Base-by-base conservation (phyloP, 2,329 filamentous ascomycete genomes). In the Hypoxylon sp. region DNA sequence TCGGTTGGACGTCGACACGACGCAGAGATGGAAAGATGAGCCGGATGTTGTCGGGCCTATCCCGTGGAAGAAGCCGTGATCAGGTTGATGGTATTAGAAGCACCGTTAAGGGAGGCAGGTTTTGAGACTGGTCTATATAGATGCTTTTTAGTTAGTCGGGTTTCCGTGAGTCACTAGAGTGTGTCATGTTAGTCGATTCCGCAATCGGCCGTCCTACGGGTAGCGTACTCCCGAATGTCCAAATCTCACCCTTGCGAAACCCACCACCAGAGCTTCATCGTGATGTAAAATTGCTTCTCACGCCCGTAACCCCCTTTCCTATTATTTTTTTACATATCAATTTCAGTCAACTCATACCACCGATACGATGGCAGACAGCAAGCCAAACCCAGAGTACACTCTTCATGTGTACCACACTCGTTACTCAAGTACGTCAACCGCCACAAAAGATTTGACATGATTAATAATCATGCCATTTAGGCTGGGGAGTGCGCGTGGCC, bases 401-500 rank as follows among this genome's bases (percentile, higher is more conserved):
- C 65, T 73, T 19, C 53, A 73, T 50, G 63, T 68, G 43, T 73
- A 73, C 45, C 57, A 47, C 21, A 73, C 71, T 4, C 69, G 71
- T 43, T 73, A 73, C 53, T 73, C 71, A 3, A 71, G 71, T 73
- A 69, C 12, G 71, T 66, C 14, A 32, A 65, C 12, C 11, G 5
- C n/a, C 6, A 6, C 1, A 12, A 23, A 7, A 11, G 34, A 16
- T 8, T 3, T 2, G 29, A 12, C 2, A 57, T 45, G 5, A 41
- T 21, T 34, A n/a, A 34, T 7, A 37, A 69, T 16, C 16, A 21
- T 6, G 2, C 1, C n/a, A 5, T 30, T 14, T 46, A 73, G 72
- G 72, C 50, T 74, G 71, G 73, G 70, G 71, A 16, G 62, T 61
- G 16, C 68, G 73, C 23, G 68, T 67, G 4, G 54, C 65, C 19